These are phyloP conservation scores for Yarrowia keelungensis DNA, from an alignment of 805 yeast genomes.

Conservation along the genomic window DNA sequence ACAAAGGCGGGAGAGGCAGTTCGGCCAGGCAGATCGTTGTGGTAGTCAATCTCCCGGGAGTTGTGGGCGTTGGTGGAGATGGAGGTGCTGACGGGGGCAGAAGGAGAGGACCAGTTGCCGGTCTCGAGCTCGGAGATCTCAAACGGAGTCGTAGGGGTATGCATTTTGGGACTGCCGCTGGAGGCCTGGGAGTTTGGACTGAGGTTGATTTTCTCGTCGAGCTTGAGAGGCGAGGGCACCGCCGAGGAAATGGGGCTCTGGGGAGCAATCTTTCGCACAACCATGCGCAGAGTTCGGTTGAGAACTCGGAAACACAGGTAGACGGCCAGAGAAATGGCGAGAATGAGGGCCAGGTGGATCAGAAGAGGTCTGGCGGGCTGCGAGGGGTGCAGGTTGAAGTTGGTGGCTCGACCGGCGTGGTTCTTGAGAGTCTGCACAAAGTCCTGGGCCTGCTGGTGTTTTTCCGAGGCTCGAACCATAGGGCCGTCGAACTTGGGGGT, in stretches of 20 bases:
- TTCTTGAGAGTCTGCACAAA: slow-evolving; percentile 21
- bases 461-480: slow-evolving; percentile 29
- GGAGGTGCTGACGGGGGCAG: slow-evolving; percentile 28
- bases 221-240: slow-evolving; percentile 26
- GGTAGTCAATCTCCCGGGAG: slow-evolving; percentile 31
- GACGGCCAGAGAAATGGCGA: slow-evolving; percentile 36
- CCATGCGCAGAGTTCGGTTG: slow-evolving; percentile 9
- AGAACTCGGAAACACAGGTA: slow-evolving; percentile 23
- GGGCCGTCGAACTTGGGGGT: slow-evolving; percentile 32
- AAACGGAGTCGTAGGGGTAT: slow-evolving; percentile 30
- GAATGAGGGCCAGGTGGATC: slow-evolving; percentile 21
- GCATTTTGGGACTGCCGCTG: slow-evolving; percentile 21
- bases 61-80: slow-evolving; percentile 33
- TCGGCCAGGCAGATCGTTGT: slow-evolving; percentile 23
- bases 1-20: slow-evolving; percentile 20
- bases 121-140: slow-evolving; percentile 35
- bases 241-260: slow-evolving; percentile 22
- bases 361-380: slow-evolving; percentile 33
- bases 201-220: slow-evolving; percentile 32
- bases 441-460: slow-evolving; percentile 30
- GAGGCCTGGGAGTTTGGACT: slow-evolving; percentile 23
- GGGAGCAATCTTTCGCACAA: slow-evolving; percentile 26
- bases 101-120: slow-evolving; percentile 34
- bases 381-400: slow-evolving; percentile 36
- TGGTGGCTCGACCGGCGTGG: slow-evolving; percentile 36